Conservation (phyloP, 495 filamentous ascomycete species). For the Penicillium angulare region DNA sequence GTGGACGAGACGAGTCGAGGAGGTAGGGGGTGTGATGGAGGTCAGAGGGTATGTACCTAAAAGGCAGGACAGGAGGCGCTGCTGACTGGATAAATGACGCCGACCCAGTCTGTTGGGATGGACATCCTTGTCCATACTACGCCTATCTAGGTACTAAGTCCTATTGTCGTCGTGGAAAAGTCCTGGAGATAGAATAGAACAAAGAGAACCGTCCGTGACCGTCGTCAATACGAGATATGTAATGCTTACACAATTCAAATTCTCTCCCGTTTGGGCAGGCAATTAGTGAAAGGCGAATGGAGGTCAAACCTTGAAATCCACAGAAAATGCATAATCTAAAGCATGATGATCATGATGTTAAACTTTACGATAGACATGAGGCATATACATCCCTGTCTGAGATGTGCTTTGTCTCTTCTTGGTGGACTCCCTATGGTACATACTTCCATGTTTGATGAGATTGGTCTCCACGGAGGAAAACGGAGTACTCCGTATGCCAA, state of each 20-base stretch:
- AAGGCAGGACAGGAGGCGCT: neutral
- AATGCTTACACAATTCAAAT: conserved; percentile 3
- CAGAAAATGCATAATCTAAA: neutral
- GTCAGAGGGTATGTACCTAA: neutral
- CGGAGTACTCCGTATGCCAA: too few relatives aligned
- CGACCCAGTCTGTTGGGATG: neutral
- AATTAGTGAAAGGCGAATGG: neutral
- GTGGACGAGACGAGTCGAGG: neutral
- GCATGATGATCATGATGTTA: neutral
- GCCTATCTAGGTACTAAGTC: conserved; percentile 2
- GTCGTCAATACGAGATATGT: conserved; percentile 5
- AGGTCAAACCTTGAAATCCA: neutral
- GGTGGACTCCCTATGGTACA: too few relatives aligned
- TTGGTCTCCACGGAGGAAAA: too few relatives aligned
- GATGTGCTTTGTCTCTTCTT: too few relatives aligned
- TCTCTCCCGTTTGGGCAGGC: neutral
- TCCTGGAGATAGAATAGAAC: neutral
- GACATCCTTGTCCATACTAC: conserved; percentile 1
- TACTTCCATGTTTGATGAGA: too few relatives aligned
- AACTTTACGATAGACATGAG: neutral
- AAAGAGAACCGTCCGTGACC: neutral
- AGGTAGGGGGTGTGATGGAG: neutral
- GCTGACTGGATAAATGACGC: neutral
- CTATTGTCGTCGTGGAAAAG: neutral
- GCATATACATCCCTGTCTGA: too few relatives aligned